Percentiles rank a stretch among this genome's conserved stretches.
phyloP scores from a whole-genome alignment of 305 asterid species.

The Fraxinus sp. region DNA sequence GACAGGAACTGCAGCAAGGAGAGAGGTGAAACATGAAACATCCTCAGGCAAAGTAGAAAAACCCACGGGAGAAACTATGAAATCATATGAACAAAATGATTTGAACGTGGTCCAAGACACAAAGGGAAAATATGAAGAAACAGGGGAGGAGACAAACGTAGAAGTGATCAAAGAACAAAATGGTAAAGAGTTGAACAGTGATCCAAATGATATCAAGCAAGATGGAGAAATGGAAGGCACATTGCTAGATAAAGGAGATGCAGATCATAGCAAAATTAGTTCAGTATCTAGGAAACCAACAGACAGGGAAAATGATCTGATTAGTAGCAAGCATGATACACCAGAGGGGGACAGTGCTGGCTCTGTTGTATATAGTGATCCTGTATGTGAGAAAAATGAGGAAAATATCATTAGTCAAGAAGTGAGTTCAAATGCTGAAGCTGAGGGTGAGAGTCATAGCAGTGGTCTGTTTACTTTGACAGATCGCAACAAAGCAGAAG shows the following conservation, averaged over 20 bases:
- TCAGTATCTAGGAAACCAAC: neutral
- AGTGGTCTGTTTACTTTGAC: neutral
- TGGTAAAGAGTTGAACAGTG: neutral
- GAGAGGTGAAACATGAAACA: neutral
- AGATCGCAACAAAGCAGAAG: neutral
- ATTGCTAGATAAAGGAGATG: neutral
- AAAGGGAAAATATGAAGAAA: neutral
- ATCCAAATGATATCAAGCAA: neutral
- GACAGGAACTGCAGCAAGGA: neutral
- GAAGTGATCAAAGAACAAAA: conserved; percentile 8
- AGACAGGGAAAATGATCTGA: neutral
- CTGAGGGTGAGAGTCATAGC: neutral
- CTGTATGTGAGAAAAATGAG: neutral
- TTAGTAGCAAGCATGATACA: neutral
- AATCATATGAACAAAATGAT: neutral
- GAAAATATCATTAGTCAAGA: neutral
- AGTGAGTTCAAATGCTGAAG: neutral
- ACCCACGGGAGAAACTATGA: neutral
- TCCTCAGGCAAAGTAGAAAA: neutral
- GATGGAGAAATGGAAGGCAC: too few relatives aligned
- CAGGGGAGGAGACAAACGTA: neutral
- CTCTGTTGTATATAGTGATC: neutral
- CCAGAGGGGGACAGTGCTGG: neutral
- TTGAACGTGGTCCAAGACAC: neutral
- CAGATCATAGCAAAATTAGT: neutral